Base-by-base conservation (phyloP, 2,329 filamentous ascomycete genomes). In the Ophiostoma ulmi region DNA sequence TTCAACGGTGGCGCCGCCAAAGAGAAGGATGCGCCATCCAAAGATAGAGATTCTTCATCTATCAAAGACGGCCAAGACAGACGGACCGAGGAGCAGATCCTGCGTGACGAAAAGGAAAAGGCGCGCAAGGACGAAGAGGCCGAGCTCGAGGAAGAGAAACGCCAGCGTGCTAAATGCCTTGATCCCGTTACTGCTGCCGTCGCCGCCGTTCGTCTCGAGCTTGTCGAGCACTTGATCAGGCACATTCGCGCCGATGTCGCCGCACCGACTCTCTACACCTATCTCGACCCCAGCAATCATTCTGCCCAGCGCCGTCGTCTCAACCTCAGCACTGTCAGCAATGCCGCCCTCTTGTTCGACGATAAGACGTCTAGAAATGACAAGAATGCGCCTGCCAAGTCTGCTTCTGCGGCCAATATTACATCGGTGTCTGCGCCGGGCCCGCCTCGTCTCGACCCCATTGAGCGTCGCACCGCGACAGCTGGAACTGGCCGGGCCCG, bases 181-280 rank as follows among this genome's bases (percentile, higher is more conserved):
- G 94, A 99, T 79, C 94, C 95, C n/a, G 92, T 94, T 5, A 82
- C 84, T 67, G 94, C 96, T 77, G 94, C 95, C 44, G 84, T 93
- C 55, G 89, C 94, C 73, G 86, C 91, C 64, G 86, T 97, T 69
- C 87, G 90, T 69, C 87, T 88, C 69, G 94, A 98, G 78, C 83
- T 99, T 77, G 89, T 88, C 72, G 91, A 96, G 77, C 95, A 96
- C 78, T 83, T 99, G 48, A 88, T 98, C 73, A 88, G 91, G 74
- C 93, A 97, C 78, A 91, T 98, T 76, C 93, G 94, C 75, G 91
- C 90, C 64, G 91, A 94, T 75, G 89, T 98, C 67, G 94, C 92
- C 10, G 91, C 90, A 7, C 93, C 93, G 2, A 86, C 89, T 63
- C 84, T 99, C 52, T 91, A 92, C 75, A 87, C 93, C 61, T 93